phyloP scores from a whole-genome alignment of 2,329 filamentous ascomycete species.

The Hypoxylon rubiginosum region DNA sequence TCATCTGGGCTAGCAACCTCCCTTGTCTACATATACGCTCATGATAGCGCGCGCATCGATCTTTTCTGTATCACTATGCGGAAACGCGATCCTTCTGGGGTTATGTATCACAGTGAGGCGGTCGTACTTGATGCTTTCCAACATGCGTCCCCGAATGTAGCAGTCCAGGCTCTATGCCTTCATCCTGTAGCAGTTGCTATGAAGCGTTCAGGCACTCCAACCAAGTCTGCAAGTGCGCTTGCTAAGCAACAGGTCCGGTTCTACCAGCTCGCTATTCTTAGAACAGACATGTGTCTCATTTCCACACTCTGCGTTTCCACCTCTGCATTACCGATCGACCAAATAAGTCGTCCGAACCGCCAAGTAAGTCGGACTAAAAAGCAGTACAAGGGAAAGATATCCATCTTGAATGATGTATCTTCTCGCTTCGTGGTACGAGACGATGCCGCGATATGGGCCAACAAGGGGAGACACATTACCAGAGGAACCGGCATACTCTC shows the following conservation, averaged over 20 bases:
- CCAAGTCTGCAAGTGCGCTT: slow-evolving; percentile 46
- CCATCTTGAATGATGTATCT: slow-evolving; percentile 32
- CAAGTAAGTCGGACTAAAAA: slow-evolving; percentile 25
- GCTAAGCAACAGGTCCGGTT: slow-evolving; percentile 56
- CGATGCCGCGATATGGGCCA: slow-evolving; percentile 21
- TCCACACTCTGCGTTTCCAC: slow-evolving; percentile 53
- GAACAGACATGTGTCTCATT: slow-evolving; percentile 58
- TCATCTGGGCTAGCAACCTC: slow-evolving; percentile 31
- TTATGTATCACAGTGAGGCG: slow-evolving; percentile 46
- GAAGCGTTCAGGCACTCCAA: slow-evolving; percentile 17
- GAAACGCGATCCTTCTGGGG: slow-evolving; percentile 38
- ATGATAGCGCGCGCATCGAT: slow-evolving; percentile 44
- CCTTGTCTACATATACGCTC: slow-evolving; percentile 48
- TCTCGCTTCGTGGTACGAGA: slow-evolving; percentile 47
- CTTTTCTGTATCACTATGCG: slow-evolving; percentile 45
- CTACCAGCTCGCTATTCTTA: slow-evolving; percentile 62
- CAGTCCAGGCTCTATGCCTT: slow-evolving; percentile 43
- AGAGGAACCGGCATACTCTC: background rate
- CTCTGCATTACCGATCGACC: slow-evolving; percentile 27
- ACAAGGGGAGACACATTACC: slow-evolving; percentile 1
- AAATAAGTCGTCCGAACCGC: slow-evolving; percentile 36
- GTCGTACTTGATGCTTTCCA: slow-evolving; percentile 32
- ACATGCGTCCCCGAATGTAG: slow-evolving; percentile 8
- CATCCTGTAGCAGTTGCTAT: slow-evolving; percentile 46
- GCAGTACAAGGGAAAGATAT: slow-evolving; percentile 25